phyloP scores from a whole-genome alignment of 768 basidiomycete genomes.

The Hortiboletus flavorubellus region DNA sequence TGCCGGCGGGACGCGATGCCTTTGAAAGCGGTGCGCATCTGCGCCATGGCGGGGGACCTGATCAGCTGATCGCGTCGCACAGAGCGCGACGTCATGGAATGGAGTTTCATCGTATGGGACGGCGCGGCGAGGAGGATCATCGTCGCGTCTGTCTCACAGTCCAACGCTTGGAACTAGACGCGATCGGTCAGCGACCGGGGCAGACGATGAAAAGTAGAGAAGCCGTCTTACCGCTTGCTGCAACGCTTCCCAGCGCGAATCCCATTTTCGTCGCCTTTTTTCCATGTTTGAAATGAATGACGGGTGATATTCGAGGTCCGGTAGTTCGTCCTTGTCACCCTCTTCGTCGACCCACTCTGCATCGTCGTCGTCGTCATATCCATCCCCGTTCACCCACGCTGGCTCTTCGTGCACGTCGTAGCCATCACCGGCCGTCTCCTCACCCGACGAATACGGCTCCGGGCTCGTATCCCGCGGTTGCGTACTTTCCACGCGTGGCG shows the following conservation, averaged over 20 bases:
- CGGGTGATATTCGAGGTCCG: conserved; percentile 77
- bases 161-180: conserved; percentile 68
- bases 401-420: conserved; percentile 41
- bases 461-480: conserved; percentile 81
- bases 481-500: conserved; percentile 78
- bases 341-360: conserved; percentile 75
- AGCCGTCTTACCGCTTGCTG: conserved; percentile 57
- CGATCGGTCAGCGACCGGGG: neutral
- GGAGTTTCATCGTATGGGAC: conserved; percentile 64
- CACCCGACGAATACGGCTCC: conserved; percentile 70
- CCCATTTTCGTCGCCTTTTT: conserved; percentile 70
- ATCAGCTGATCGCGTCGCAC: conserved; percentile 56
- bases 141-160: conserved; percentile 78
- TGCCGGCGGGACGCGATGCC: conserved; percentile 56
- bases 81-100: conserved; percentile 62
- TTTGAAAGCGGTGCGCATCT: conserved; percentile 56
- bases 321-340: conserved; percentile 63
- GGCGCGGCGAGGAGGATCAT: conserved; percentile 73
- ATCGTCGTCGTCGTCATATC: conserved; percentile 30
- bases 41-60: conserved; percentile 47
- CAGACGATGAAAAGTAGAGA: neutral
- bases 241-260: conserved; percentile 70
- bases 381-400: conserved; percentile 31
- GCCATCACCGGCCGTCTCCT: conserved; percentile 75
- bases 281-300: conserved; percentile 61